Conservation (phyloP, 306 rosid genomes). For the Casuarina cunninghamiana region DNA sequence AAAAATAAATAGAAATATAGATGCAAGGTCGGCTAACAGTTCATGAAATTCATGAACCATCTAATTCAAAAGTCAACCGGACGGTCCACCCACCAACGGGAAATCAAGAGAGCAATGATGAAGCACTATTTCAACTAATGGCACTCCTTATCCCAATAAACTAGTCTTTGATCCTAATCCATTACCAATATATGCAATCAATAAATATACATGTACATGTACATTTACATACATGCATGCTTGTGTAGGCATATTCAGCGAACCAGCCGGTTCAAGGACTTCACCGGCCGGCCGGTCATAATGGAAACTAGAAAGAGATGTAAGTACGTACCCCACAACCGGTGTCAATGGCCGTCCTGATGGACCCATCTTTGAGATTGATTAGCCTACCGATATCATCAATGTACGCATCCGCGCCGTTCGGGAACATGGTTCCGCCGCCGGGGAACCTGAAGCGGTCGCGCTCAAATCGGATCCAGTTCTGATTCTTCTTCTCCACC, state of each 20-base stretch:
- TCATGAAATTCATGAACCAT: not conserved
- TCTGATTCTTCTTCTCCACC: slow-evolving; percentile 84
- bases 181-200: not conserved
- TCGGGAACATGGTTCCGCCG: slow-evolving; percentile 96
- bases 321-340: slow-evolving; percentile 88
- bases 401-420: slow-evolving; percentile 78
- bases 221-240: not conserved
- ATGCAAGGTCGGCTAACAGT: too few relatives aligned
- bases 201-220: not conserved
- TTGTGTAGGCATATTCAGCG: not conserved
- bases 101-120: not conserved
- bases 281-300: not conserved
- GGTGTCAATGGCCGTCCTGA: slow-evolving; percentile 93
- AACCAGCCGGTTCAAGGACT: not conserved
- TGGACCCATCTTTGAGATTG: slow-evolving; percentile 64
- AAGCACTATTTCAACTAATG: not conserved
- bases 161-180: not conserved
- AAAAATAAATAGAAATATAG: too few relatives aligned
- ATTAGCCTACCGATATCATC: slow-evolving; percentile 72
- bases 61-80: not conserved
- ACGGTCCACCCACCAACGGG: not conserved
- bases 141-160: not conserved
- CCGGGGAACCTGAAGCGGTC: slow-evolving; percentile 83
- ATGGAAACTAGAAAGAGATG: not conserved
- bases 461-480: slow-evolving; percentile 68